These are phyloP conservation scores for Cryphonectria nitschkei DNA, from an alignment of 2,329 filamentous ascomycete species.

Conservation along the genomic window DNA sequence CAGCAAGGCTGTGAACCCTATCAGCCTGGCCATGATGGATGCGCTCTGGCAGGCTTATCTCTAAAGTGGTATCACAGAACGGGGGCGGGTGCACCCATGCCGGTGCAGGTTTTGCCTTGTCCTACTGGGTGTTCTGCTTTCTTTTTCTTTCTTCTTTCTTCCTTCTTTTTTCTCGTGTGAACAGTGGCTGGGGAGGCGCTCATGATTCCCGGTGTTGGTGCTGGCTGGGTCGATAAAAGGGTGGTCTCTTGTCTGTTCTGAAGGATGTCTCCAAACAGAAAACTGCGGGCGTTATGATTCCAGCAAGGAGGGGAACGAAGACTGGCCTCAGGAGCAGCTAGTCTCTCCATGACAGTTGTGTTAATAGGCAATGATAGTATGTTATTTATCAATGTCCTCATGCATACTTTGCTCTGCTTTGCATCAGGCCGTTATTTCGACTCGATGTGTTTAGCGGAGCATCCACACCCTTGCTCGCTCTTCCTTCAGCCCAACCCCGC, in stretches of 20 bases:
- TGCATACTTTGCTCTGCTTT: neutral
- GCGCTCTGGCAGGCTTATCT: slow-evolving; percentile 97
- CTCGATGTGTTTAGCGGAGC: neutral
- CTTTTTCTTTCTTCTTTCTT: neutral
- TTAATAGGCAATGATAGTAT: neutral
- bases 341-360: neutral
- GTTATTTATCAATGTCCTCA: neutral
- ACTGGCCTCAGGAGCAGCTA: neutral
- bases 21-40: slow-evolving; percentile 86
- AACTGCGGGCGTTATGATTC: neutral
- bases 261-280: neutral
- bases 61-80: slow-evolving; percentile 46
- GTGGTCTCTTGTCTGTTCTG: neutral
- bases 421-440: neutral
- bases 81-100: neutral
- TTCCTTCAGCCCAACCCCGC: neutral
- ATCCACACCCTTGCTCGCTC: neutral
- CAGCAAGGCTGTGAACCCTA: slow-evolving; percentile 88
- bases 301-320: neutral
- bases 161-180: neutral
- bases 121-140: neutral
- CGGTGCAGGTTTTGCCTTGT: neutral
- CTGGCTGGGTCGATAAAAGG: neutral
- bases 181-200: neutral
- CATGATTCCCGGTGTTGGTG: neutral